These are phyloP conservation scores for Cicer bijugum DNA, from an alignment of 306 rosid genomes.

Conservation along the genomic window DNA sequence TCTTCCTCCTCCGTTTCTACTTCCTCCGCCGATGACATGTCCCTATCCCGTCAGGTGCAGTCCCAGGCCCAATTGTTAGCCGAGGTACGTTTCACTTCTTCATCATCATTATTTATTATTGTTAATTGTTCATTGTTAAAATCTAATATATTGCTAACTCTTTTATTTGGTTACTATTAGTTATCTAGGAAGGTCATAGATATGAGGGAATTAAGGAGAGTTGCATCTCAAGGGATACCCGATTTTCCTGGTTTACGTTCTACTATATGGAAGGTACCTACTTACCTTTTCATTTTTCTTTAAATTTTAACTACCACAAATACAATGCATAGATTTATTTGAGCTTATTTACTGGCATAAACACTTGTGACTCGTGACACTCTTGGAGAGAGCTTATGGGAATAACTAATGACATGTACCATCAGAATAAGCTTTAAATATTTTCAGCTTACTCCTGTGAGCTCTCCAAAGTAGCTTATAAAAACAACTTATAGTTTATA, in stretches of 20 bases:
- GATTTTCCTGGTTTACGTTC: constrained; percentile 86
- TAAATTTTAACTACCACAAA: background rate
- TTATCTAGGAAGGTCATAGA: constrained; percentile 77
- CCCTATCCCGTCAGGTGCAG: constrained; percentile 50
- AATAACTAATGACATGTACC: no score
- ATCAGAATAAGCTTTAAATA: no score
- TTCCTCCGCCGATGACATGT: constrained; percentile 66
- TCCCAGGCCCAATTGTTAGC: constrained; percentile 58
- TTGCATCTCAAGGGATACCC: constrained; percentile 83
- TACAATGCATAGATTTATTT: background rate
- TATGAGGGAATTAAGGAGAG: constrained; percentile 66
- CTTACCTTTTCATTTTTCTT: background rate
- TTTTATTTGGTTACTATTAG: constrained; percentile 43
- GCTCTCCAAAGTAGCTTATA: no score
- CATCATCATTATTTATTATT: background rate
- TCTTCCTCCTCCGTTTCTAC: constrained; percentile 28
- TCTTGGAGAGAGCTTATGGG: no score
- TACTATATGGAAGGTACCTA: constrained; percentile 81
- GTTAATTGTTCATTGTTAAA: background rate
- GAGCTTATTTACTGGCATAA: no score
- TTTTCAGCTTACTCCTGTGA: no score
- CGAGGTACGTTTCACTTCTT: constrained; percentile 70
- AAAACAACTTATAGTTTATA: no score
- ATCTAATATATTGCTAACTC: background rate
- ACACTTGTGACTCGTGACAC: no score